Evolutionary conservation across 768 basidiomycete genomes (phyloP).

Genomic region (Lactarius indigo): DNA sequence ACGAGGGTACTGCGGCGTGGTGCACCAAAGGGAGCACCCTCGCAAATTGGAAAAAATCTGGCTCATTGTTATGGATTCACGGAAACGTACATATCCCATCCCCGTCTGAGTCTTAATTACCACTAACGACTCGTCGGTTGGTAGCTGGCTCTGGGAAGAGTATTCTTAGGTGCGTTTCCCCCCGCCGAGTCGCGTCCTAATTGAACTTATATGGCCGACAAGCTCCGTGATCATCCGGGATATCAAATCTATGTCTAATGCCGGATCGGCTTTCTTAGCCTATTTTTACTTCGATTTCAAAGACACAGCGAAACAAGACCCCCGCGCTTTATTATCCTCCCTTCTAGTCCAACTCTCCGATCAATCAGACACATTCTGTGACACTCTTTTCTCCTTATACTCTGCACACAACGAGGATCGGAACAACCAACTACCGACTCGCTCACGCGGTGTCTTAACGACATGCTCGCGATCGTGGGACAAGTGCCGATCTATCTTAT

Average conservation of each 20-base stretch:
- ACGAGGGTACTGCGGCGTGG: not conserved
- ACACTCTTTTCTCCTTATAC: not conserved
- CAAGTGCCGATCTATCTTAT: not conserved
- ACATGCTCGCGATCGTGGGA: not conserved
- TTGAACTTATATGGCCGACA: not conserved
- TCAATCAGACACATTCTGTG: not conserved
- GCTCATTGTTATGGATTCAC: not conserved
- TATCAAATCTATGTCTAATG: not conserved
- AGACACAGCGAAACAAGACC: no score
- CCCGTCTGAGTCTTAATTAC: not conserved
- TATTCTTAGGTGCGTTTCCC: not conserved
- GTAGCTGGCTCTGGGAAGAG: not conserved
- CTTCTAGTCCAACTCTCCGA: not conserved
- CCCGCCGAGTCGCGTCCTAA: not conserved
- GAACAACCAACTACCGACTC: not conserved
- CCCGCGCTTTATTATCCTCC: not conserved
- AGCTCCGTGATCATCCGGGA: not conserved
- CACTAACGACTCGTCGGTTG: not conserved
- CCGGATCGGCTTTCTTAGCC: not conserved
- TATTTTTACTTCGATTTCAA: not conserved
- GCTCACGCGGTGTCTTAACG: not conserved
- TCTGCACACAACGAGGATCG: not conserved
- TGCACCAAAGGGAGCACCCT: not conserved
- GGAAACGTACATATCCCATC: not conserved
- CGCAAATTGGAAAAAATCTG: not conserved